Evolutionary conservation across 2,329 filamentous ascomycete genomes (phyloP).

Genomic region (Penicillium decumbens): DNA sequence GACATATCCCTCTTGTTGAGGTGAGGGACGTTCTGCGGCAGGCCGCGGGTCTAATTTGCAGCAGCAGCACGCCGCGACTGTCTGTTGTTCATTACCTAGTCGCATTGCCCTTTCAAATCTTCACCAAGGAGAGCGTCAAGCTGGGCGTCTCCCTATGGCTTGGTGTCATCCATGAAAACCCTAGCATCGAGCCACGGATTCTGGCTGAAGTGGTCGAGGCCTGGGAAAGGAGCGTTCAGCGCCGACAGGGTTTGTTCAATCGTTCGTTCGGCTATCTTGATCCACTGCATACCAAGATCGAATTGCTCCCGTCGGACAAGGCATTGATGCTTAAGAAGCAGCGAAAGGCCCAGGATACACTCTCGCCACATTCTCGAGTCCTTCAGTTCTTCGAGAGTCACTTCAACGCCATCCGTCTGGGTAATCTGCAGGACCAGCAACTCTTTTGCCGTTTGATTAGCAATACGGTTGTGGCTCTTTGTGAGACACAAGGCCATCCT

Average conservation of each 20-base stretch:
- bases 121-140: constrained; percentile 93
- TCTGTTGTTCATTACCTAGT: constrained; percentile 83
- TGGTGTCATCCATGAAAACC: constrained; percentile 94
- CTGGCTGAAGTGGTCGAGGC: constrained; percentile 81
- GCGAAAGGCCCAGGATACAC: constrained; percentile 71
- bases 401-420: constrained; percentile 86
- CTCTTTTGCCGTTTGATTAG: constrained; percentile 78
- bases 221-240: constrained; percentile 80
- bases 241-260: constrained; percentile 76
- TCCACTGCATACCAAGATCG: constrained; percentile 84
- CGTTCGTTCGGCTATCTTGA: constrained; percentile 67
- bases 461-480: constrained; percentile 70
- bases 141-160: constrained; percentile 94
- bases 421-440: constrained; percentile 73
- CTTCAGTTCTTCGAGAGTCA: constrained; percentile 90
- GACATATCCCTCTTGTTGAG: constrained; percentile 66
- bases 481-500: constrained; percentile 68
- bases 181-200: constrained; percentile 77
- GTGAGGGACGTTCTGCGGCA: constrained; percentile 76
- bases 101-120: constrained; percentile 84
- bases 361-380: constrained; percentile 80
- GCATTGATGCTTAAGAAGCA: constrained; percentile 68
- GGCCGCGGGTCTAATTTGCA: constrained; percentile 81
- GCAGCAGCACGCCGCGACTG: constrained; percentile 68
- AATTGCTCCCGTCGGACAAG: constrained; percentile 88